A percentile compares a stretch with the other conserved stretches of the same genome.
Conservation (phyloP, 208 protist species). For the Herpetomonas samuelpessoai region DNA sequence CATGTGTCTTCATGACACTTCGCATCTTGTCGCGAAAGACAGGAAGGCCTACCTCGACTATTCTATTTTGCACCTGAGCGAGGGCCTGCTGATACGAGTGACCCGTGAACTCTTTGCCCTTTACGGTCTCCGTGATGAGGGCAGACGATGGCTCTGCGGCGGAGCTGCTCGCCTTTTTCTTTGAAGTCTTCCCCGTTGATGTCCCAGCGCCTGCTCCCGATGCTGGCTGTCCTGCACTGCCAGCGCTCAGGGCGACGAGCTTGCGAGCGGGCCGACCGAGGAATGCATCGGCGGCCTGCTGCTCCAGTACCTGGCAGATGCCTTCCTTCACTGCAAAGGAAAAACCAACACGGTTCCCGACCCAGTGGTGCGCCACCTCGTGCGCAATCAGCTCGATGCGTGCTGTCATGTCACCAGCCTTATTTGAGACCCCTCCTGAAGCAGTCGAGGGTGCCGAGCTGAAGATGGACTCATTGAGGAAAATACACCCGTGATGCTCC, state of each 20-base stretch:
- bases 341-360: conserved; percentile 81
- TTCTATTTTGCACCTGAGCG: conserved; percentile 25
- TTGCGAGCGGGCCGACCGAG: conserved; percentile 34
- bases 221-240: not conserved
- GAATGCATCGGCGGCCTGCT: conserved; percentile 50
- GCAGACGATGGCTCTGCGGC: not conserved
- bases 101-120: conserved; percentile 71
- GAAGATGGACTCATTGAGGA: conserved; percentile 76
- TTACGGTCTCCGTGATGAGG: conserved; percentile 31
- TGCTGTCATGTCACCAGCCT: conserved; percentile 16
- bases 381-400: conserved; percentile 78
- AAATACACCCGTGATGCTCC: conserved; percentile 85
- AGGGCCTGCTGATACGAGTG: conserved; percentile 62
- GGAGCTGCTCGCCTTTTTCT: conserved; percentile 3
- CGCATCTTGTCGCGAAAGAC: conserved; percentile 26
- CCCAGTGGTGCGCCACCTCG: conserved; percentile 84
- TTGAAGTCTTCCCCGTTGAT: not conserved
- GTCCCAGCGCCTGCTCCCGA: no score
- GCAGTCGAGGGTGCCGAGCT: not conserved
- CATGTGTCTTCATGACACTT: conserved; percentile 23
- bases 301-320: conserved; percentile 77
- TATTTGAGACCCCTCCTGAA: conserved; percentile 12
- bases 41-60: conserved; percentile 35
- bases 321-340: conserved; percentile 87
- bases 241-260: conserved; percentile 6